phyloP scores from a whole-genome alignment of 2,329 filamentous ascomycete genomes.

The Trichoderma sp. region DNA sequence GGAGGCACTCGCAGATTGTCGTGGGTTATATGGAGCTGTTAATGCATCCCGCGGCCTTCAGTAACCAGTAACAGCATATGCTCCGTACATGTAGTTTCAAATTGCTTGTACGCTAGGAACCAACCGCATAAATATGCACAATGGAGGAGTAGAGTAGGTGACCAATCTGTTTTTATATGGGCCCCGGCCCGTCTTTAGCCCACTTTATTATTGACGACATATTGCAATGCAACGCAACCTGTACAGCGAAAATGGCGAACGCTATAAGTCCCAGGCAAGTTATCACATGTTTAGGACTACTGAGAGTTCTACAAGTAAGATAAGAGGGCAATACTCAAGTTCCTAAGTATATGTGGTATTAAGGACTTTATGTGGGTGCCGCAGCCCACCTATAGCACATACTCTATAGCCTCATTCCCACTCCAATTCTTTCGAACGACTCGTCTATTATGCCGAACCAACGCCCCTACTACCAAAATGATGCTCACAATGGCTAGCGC shows the following conservation, averaged over 20 bases:
- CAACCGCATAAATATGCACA: conserved; percentile 1
- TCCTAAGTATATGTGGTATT: too few species aligned
- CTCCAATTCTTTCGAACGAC: background rate
- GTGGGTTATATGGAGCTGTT: background rate
- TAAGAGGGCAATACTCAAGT: too few species aligned
- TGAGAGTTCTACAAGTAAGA: too few species aligned
- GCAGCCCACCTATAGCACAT: too few species aligned
- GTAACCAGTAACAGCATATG: background rate
- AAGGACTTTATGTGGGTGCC: too few species aligned
- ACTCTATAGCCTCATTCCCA: background rate
- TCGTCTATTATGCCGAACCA: conserved; percentile 2
- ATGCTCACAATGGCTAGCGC: background rate
- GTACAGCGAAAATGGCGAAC: background rate
- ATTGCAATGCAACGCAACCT: background rate
- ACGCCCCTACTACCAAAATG: background rate
- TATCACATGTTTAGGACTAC: too few species aligned
- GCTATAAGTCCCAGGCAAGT: background rate
- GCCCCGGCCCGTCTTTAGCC: background rate
- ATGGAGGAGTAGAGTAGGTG: background rate
- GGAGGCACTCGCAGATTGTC: background rate
- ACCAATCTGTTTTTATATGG: background rate
- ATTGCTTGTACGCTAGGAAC: background rate
- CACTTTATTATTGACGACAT: background rate
- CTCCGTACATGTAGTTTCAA: background rate
- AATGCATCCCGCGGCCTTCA: too few species aligned